Percentiles rank a stretch among this genome's conserved stretches.
These are phyloP conservation scores for Corymbia citriodora DNA, from an alignment of 441 rosid species.

Conservation along the genomic window DNA sequence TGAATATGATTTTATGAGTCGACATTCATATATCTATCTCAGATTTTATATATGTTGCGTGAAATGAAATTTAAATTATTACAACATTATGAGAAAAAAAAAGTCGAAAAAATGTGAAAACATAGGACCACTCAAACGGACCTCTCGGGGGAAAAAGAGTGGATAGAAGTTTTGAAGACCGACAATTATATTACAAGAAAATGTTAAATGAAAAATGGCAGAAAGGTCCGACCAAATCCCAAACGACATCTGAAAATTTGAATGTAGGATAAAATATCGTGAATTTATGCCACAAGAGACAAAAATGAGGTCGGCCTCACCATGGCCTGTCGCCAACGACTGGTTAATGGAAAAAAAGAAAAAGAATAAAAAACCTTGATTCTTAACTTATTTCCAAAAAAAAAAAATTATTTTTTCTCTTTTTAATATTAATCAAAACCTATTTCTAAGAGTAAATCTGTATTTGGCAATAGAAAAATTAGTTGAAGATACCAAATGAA, in stretches of 20 bases:
- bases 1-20: not conserved
- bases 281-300: not conserved
- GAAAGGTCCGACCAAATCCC: not conserved
- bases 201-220: not conserved
- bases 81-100: not conserved
- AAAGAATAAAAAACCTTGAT: too few species aligned
- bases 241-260: not conserved
- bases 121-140: not conserved
- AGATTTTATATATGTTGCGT: not conserved
- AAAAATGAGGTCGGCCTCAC: not conserved
- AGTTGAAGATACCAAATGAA: too few species aligned
- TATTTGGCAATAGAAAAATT: too few species aligned
- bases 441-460: too few species aligned
- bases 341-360: too few species aligned
- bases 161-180: not conserved
- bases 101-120: not conserved
- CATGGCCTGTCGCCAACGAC: too few species aligned
- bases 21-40: not conserved
- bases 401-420: too few species aligned
- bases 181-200: not conserved
- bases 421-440: too few species aligned
- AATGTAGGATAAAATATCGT: not conserved
- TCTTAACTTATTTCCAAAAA: too few species aligned
- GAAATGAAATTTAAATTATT: not conserved
- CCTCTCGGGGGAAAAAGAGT: not conserved